Evolutionary conservation across 2,329 filamentous ascomycete species (phyloP).

Genomic region (Fusarium mundagurra): DNA sequence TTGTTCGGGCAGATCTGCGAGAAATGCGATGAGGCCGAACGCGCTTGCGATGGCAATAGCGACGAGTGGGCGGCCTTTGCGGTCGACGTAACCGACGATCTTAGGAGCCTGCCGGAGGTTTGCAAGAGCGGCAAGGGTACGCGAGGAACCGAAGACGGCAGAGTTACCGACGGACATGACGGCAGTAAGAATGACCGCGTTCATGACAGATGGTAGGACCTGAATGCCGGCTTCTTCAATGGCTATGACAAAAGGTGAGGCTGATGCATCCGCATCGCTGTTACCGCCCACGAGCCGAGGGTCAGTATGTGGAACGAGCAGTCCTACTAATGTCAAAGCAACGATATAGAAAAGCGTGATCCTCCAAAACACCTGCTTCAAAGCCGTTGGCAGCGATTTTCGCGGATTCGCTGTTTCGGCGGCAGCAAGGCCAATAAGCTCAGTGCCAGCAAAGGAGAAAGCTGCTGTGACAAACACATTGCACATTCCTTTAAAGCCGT

Average conservation of each 20-base stretch:
- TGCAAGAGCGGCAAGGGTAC: slow-evolving; percentile 88
- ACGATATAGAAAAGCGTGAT: slow-evolving; percentile 92
- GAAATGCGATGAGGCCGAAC: slow-evolving; percentile 80
- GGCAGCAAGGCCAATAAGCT: slow-evolving; percentile 79
- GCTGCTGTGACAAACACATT: slow-evolving; percentile 80
- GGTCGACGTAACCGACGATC: slow-evolving; percentile 83
- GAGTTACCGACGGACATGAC: slow-evolving; percentile 93
- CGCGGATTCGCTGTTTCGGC: slow-evolving; percentile 82
- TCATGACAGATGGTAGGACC: slow-evolving; percentile 88
- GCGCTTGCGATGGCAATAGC: slow-evolving; percentile 74
- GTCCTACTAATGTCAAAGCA: slow-evolving; percentile 80
- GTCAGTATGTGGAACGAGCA: slow-evolving; percentile 82
- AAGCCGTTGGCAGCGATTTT: slow-evolving; percentile 83
- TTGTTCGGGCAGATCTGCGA: slow-evolving; percentile 72
- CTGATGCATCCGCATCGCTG: slow-evolving; percentile 71
- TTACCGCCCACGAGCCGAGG: slow-evolving; percentile 66
- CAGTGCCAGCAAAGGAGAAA: slow-evolving; percentile 80
- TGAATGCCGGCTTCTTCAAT: slow-evolving; percentile 85
- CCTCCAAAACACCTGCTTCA: slow-evolving; percentile 96
- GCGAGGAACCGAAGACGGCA: slow-evolving; percentile 88
- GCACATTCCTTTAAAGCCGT: slow-evolving; percentile 85
- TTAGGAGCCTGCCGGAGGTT: slow-evolving; percentile 86
- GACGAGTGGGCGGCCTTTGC: slow-evolving; percentile 79
- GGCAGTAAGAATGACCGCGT: slow-evolving; percentile 91
- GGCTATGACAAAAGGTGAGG: slow-evolving; percentile 93